Evolutionary conservation across 2,329 filamentous ascomycete species (phyloP).

Genomic region (Graphiopsis chlorocephala): DNA sequence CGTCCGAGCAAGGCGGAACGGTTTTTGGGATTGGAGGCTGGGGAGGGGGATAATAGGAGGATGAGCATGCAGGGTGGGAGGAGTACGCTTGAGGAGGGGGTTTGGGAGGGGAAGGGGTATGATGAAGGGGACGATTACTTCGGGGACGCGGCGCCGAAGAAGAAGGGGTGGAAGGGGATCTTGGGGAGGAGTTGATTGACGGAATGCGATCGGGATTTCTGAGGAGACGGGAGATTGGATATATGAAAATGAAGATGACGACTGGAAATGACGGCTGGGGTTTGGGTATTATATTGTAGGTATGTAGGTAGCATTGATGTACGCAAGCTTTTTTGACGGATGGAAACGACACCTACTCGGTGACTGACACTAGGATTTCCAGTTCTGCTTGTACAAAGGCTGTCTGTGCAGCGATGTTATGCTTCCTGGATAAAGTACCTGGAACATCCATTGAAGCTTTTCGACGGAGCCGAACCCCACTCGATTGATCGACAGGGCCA

Average conservation of each 20-base stretch:
- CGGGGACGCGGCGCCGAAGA: conserved; percentile 9
- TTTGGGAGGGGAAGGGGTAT: conserved; percentile 21
- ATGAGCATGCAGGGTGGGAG: conserved; percentile 16
- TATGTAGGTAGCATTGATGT: background rate
- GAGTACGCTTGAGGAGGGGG: conserved; percentile 17
- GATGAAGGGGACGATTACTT: conserved; percentile 24
- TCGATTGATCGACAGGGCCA: background rate
- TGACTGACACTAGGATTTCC: no score
- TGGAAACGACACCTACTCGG: no score
- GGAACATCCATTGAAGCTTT: no score
- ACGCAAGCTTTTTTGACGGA: background rate
- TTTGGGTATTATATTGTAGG: background rate
- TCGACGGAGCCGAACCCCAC: background rate
- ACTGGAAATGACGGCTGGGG: background rate
- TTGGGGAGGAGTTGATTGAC: conserved; percentile 8
- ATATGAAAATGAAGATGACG: background rate
- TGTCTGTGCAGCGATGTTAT: no score
- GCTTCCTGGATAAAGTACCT: no score
- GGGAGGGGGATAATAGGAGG: conserved; percentile 17
- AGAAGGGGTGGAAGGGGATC: conserved; percentile 29
- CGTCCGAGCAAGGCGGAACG: conserved; percentile 33
- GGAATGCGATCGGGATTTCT: background rate
- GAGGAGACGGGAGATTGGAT: background rate
- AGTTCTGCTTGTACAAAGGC: no score
- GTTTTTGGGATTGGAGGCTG: conserved; percentile 31